Percentiles rank a stretch among this genome's conserved stretches.
Evolutionary conservation across 345 rosid species (phyloP).

Genomic region (Hibiscus tridactylites): DNA sequence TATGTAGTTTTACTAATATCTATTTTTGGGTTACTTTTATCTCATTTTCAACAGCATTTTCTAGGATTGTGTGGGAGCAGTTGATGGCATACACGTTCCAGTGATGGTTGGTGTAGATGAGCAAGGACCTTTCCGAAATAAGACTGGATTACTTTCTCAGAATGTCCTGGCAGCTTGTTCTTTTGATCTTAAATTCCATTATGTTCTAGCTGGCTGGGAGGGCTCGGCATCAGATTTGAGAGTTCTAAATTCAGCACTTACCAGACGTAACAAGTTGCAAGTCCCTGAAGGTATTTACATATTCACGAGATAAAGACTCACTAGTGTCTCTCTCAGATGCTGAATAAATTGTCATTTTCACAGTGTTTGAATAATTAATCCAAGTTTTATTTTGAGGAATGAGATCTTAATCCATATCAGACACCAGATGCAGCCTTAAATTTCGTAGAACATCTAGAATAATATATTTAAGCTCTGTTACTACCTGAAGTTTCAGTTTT

Average conservation of each 20-base stretch:
- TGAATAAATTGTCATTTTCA: neutral
- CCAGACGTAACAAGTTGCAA: conserved; percentile 53
- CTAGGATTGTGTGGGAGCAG: conserved; percentile 78
- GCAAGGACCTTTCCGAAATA: conserved; percentile 82
- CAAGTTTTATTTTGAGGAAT: neutral
- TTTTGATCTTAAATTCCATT: conserved; percentile 73
- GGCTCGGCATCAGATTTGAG: conserved; percentile 81
- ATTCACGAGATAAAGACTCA: neutral
- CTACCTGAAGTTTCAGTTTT: neutral
- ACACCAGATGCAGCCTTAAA: neutral
- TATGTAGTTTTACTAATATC: neutral
- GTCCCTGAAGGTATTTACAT: conserved; percentile 60
- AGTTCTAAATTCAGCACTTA: conserved; percentile 70
- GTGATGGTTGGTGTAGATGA: conserved; percentile 90
- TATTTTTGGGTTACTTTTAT: conserved; percentile 1
- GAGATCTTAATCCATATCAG: neutral
- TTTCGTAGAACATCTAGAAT: neutral
- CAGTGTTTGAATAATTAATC: neutral
- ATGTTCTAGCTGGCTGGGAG: conserved; percentile 96
- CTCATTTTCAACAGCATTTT: conserved; percentile 16
- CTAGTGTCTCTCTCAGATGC: neutral
- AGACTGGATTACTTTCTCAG: conserved; percentile 69
- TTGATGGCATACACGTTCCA: conserved; percentile 79
- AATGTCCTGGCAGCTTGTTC: conserved; percentile 72
- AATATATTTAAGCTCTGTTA: neutral